phyloP scores from a whole-genome alignment of 2,329 filamentous ascomycete species.

The Beauveria asiatica region DNA sequence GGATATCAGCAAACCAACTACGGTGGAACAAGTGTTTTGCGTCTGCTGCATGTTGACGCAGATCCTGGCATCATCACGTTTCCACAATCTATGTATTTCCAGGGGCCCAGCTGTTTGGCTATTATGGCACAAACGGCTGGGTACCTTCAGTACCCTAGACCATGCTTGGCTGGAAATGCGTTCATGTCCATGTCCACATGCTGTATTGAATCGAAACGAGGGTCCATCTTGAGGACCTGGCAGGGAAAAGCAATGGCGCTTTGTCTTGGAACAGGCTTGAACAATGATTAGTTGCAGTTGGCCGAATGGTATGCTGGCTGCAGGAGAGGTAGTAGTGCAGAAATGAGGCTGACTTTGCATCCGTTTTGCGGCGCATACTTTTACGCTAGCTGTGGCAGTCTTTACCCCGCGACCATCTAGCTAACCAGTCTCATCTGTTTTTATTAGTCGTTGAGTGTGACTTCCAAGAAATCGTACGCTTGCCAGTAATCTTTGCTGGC shows the following conservation, averaged over 20 bases:
- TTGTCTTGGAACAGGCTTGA: not conserved
- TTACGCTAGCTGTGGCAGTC: not conserved
- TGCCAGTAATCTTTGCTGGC: not conserved
- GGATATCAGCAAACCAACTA: not conserved
- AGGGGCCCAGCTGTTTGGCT: not conserved
- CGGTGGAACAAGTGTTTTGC: not conserved
- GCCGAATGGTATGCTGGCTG: not conserved
- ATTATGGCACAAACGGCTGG: too few relatives aligned
- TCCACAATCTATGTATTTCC: not conserved
- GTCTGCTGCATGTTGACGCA: not conserved
- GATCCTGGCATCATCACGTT: not conserved
- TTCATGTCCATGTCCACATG: not conserved
- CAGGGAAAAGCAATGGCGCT: too few relatives aligned
- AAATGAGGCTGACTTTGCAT: not conserved
- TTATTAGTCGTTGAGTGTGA: too few relatives aligned
- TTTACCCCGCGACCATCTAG: not conserved
- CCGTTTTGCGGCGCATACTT: not conserved
- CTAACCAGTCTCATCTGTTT: not conserved
- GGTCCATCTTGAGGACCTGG: too few relatives aligned
- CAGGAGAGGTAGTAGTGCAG: not conserved
- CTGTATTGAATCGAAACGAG: not conserved
- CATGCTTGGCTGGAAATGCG: not conserved
- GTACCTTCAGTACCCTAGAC: not conserved
- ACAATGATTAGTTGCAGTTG: too few relatives aligned
- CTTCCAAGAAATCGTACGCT: too few relatives aligned